Evolutionary conservation across 495 filamentous ascomycete genomes (phyloP), one percentile per base, ranked within the genome.

Genomic region (Tuber calosporum): DNA sequence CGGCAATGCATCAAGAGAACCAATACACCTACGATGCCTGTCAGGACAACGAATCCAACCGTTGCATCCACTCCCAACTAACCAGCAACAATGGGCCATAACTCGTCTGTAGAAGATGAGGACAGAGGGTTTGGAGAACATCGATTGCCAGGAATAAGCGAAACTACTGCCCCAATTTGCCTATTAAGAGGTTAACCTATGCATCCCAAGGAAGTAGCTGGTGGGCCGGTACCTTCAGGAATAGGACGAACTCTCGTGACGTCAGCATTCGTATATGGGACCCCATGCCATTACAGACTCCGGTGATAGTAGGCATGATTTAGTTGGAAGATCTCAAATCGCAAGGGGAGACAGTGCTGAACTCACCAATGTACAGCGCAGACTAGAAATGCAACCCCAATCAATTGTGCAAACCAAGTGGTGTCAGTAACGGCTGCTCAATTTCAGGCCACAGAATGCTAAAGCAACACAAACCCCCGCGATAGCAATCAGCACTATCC

Each of bases 61-160:
- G 68, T 66, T 3, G 11, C n/a, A 38, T 38, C n/a, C 13, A 66
- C 48, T 37, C 66, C 38, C 22, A 53, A 34, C 40, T 7, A 70
- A 73, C 71, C 71, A 73, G 26, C 4, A 11, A n/a, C 40, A 38
- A 26, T 66, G 17, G 30, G 66, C 71, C 6, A 66, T n/a, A 7
- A 69, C 53, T 22, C 66, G 71, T 8, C 66, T 62, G 62, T 73
- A 73, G 38, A 73, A 73, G 5, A 45, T 37, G n/a, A 73, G 40
- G 17, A 73, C 20, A 9, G 71, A 73, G 36, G 69, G 38, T 34
- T 73, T 73, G 1, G 36, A 62, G 48, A 42, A 42, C 71, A 69
- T 73, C 43, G 68, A 11, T 17, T 36, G 30, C 4, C 13, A 6
- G 37, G 5, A 37, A 37, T 68, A 68, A 9, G n/a, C 26, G 26